phyloP scores from a whole-genome alignment of 2,329 filamentous ascomycete species.

The Lasiodiplodia gonubiensis region DNA sequence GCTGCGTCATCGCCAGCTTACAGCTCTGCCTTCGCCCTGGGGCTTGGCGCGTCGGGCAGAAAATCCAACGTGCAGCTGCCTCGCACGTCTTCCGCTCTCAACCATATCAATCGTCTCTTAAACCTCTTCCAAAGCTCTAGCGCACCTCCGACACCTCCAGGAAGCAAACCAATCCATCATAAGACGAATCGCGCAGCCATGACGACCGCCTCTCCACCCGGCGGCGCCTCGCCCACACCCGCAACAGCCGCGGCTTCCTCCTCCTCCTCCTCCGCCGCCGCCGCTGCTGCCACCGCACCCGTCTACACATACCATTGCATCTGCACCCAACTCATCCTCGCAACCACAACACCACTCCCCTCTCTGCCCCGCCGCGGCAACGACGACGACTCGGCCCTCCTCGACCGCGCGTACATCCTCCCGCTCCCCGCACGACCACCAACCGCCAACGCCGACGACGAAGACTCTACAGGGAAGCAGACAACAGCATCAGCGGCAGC shows the following conservation, averaged over 20 bases:
- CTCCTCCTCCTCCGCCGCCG: conserved; percentile 3
- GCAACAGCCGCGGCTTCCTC: background rate
- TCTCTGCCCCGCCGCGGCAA: conserved; percentile 58
- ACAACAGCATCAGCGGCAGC: too few species aligned
- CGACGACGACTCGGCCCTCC: conserved; percentile 34
- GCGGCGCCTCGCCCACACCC: conserved; percentile 38
- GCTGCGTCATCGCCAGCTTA: conserved; percentile 3
- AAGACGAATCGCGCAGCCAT: background rate
- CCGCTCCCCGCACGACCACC: conserved; percentile 48
- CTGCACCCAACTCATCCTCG: conserved; percentile 69
- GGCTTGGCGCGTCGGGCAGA: conserved; percentile 14
- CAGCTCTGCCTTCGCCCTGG: background rate
- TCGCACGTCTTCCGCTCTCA: background rate
- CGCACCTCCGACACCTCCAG: background rate
- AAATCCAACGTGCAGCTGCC: background rate
- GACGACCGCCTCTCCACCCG: background rate
- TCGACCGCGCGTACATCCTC: conserved; percentile 64
- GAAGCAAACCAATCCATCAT: background rate
- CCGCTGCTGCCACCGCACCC: conserved; percentile 33
- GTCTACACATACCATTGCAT: conserved; percentile 67
- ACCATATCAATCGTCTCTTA: background rate
- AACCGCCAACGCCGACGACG: conserved; percentile 6
- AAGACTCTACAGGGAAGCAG: background rate
- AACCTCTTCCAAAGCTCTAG: background rate
- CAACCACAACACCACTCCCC: conserved; percentile 60